phyloP scores from a whole-genome alignment of 2,329 filamentous ascomycete genomes.

The Metarhizium sp. region DNA sequence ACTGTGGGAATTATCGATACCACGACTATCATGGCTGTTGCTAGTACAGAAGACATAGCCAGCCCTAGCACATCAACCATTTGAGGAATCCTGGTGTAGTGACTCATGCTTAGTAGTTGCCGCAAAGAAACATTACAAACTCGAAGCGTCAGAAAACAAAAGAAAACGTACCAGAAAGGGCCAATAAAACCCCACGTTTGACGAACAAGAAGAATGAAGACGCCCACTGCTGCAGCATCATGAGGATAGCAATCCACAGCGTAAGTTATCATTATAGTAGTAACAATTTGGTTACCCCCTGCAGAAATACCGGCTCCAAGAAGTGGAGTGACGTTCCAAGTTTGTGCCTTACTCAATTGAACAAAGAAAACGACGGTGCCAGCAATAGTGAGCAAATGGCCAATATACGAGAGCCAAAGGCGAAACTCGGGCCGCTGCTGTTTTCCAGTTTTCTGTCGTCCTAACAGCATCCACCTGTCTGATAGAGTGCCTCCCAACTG shows the following conservation, averaged over 20 bases:
- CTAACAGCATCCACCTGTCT: constrained; percentile 41
- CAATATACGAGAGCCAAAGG: constrained; percentile 47
- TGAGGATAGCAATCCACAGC: constrained; percentile 47
- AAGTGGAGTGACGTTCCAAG: constrained; percentile 48
- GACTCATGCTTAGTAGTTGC: no score
- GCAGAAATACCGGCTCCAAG: constrained; percentile 41
- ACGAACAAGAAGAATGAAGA: constrained; percentile 48
- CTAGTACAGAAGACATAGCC: background rate
- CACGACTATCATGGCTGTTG: constrained; percentile 1
- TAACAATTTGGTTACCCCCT: constrained; percentile 51
- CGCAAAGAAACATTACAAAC: no score
- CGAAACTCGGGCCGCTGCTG: constrained; percentile 38
- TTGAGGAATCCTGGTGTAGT: constrained; percentile 3
- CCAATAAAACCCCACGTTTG: constrained; percentile 44
- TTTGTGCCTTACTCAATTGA: constrained; percentile 32
- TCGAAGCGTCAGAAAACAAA: background rate
- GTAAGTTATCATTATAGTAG: constrained; percentile 51
- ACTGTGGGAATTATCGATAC: constrained; percentile 4
- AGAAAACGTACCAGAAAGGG: constrained; percentile 13
- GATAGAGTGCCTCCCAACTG: constrained; percentile 44
- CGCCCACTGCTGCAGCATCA: constrained; percentile 43
- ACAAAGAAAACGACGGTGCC: constrained; percentile 47
- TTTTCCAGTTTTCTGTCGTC: constrained; percentile 18
- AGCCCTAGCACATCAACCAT: constrained; percentile 5
- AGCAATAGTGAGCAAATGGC: constrained; percentile 37